These are phyloP conservation scores for Hymenoscyphus infarciens DNA, from an alignment of 2,329 filamentous ascomycete species.

Conservation along the genomic window DNA sequence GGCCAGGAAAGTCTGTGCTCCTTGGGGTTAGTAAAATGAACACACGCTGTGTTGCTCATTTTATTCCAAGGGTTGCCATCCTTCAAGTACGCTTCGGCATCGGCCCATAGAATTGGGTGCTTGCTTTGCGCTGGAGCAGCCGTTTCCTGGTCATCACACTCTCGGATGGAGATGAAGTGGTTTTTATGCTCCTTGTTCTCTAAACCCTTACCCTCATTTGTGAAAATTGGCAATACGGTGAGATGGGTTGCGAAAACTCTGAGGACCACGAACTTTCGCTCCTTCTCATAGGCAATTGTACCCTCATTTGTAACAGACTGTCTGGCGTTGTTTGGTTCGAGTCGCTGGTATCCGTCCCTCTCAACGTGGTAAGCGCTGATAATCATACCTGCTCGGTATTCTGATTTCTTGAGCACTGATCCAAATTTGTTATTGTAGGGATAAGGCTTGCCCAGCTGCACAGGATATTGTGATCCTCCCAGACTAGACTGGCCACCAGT, in stretches of 20 bases:
- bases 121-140: slow-evolving; percentile 2
- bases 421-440: no score
- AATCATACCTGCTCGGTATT: not conserved
- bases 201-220: not conserved
- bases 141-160: not conserved
- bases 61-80: not conserved
- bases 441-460: no score
- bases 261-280: not conserved
- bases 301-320: not conserved
- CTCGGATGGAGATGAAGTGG: not conserved
- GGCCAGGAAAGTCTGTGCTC: not conserved
- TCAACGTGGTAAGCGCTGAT: not conserved
- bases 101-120: not conserved
- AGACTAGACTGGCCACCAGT: no score
- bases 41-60: not conserved
- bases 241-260: not conserved
- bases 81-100: not conserved
- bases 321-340: rapidly evolving
- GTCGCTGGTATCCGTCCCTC: not conserved
- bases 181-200: not conserved
- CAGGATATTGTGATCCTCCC: no score
- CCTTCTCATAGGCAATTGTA: not conserved
- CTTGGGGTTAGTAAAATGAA: not conserved
- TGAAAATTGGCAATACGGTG: not conserved
- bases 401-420: no score